Conservation (phyloP, 2,329 filamentous ascomycete genomes). For the Stenocarpella maydis region DNA sequence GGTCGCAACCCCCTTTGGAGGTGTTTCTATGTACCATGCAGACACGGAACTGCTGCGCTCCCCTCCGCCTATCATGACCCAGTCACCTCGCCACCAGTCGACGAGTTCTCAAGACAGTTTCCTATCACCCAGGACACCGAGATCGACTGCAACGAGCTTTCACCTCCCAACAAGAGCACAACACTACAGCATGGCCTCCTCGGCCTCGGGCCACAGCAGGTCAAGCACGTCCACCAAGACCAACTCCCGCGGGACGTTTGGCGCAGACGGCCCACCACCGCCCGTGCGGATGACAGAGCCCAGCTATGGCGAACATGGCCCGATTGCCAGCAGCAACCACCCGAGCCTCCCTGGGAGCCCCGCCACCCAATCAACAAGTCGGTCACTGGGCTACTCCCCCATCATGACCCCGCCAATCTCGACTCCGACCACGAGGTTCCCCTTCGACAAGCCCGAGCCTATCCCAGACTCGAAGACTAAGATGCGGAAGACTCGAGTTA, state of each 20-base stretch:
- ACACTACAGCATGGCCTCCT: conserved; percentile 22
- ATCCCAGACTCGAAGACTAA: conserved; percentile 14
- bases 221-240: conserved; percentile 1
- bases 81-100: neutral
- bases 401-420: neutral
- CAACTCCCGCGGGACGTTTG: conserved; percentile 11
- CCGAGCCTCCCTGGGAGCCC: conserved; percentile 10
- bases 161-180: conserved; percentile 28
- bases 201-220: conserved; percentile 13
- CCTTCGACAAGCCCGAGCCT: conserved; percentile 11
- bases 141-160: conserved; percentile 28
- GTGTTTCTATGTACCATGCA: neutral
- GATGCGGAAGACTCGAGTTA: neutral
- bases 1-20: neutral
- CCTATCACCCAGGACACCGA: conserved; percentile 1
- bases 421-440: neutral
- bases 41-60: neutral
- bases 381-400: conserved; percentile 4
- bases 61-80: neutral
- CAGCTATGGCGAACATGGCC: neutral
- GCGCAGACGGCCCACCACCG: conserved; percentile 12
- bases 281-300: conserved; percentile 13
- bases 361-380: neutral
- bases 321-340: neutral
- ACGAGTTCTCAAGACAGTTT: conserved; percentile 11